These are phyloP conservation scores for Trichoderma endophyticum DNA, from an alignment of 2,329 filamentous ascomycete genomes.

Conservation along the genomic window DNA sequence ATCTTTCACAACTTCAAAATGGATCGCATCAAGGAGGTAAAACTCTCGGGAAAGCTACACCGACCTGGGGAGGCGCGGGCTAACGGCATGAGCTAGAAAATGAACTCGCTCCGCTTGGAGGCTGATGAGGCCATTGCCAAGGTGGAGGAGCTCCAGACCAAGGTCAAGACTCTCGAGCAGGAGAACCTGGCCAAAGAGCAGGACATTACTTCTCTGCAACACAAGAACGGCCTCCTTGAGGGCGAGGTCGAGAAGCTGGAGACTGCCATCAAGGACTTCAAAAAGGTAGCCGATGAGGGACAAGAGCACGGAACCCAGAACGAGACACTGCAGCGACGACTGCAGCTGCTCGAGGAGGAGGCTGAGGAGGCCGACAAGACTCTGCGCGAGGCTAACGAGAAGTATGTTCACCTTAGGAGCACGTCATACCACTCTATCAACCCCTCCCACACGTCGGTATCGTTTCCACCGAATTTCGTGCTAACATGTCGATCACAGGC, in stretches of 20 bases:
- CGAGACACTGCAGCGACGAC: conserved; percentile 84
- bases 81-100: conserved; percentile 60
- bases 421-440: not conserved
- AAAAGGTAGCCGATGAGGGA: conserved; percentile 81
- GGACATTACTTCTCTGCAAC: conserved; percentile 91
- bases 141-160: conserved; percentile 81
- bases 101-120: conserved; percentile 91
- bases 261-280: conserved; percentile 75
- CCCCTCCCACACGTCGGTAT: not conserved
- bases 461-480: not conserved
- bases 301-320: conserved; percentile 81
- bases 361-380: conserved; percentile 96
- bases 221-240: conserved; percentile 93
- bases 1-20: conserved; percentile 48
- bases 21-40: conserved; percentile 87
- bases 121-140: conserved; percentile 79
- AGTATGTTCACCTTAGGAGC: conserved; percentile 59
- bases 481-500: conserved; percentile 52
- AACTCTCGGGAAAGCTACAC: conserved; percentile 34
- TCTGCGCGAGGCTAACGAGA: conserved; percentile 95
- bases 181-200: conserved; percentile 97
- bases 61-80: not conserved
- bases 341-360: conserved; percentile 97
- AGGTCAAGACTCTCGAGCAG: conserved; percentile 88
- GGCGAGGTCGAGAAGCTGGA: conserved; percentile 91